Evolutionary conservation across 2,329 filamentous ascomycete species (phyloP).

Genomic region (Chrysoporthe cubensis): DNA sequence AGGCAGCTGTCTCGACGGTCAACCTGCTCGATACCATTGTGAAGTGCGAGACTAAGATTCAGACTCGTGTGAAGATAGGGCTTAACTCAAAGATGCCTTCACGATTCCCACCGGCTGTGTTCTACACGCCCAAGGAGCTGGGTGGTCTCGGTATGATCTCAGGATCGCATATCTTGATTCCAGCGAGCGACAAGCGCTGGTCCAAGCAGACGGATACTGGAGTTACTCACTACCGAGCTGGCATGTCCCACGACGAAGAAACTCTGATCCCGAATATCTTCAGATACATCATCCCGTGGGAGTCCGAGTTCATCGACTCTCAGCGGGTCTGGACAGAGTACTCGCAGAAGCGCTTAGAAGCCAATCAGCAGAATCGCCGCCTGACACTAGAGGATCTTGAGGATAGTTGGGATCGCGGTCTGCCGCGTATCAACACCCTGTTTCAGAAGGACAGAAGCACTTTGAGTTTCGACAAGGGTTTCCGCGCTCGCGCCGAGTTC

Average conservation of each 20-base stretch:
- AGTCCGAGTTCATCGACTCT: conserved; percentile 98
- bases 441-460: conserved; percentile 99
- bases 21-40: conserved; percentile 95
- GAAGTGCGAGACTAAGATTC: conserved; percentile 99
- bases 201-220: conserved; percentile 97
- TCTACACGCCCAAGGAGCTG: conserved; percentile 97
- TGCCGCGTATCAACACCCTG: conserved; percentile 96
- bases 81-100: conserved; percentile 99
- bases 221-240: conserved; percentile 93
- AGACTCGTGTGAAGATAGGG: conserved; percentile 97
- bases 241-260: conserved; percentile 98
- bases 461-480: conserved; percentile 97
- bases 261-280: conserved; percentile 98
- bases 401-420: conserved; percentile 96
- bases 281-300: conserved; percentile 99
- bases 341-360: conserved; percentile 95
- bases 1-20: conserved; percentile 94
- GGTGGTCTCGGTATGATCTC: conserved; percentile 99
- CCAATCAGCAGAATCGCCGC: conserved; percentile 94
- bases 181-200: conserved; percentile 96
- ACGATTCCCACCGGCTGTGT: conserved; percentile 95
- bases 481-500: conserved; percentile 93
- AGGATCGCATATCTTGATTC: conserved; percentile 95
- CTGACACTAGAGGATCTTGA: conserved; percentile 95
- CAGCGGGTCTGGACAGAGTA: conserved; percentile 99